Evolutionary conservation across 106 monocot species (phyloP).

Genomic region (Dioscorea zingiberensis): DNA sequence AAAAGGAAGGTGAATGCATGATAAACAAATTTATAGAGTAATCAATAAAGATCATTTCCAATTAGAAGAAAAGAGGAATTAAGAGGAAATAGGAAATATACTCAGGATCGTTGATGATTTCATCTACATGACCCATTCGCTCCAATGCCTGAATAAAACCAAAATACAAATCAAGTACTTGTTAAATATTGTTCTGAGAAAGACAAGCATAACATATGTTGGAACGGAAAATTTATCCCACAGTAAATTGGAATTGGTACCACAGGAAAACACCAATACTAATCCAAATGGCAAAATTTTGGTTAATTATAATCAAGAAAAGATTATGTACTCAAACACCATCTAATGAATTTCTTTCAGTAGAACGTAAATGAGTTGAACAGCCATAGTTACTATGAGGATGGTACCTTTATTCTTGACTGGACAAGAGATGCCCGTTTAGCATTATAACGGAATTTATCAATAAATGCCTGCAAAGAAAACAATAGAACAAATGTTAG

Average conservation of each 20-base stretch:
- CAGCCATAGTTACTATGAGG: no score
- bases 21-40: slow-evolving; percentile 2
- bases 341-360: no score
- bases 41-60: neutral
- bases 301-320: no score
- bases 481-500: slow-evolving; percentile 6
- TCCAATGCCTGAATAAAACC: slow-evolving; percentile 67
- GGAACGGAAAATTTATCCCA: no score
- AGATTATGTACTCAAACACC: no score
- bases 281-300: no score
- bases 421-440: slow-evolving; percentile 99
- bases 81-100: slow-evolving; percentile 19
- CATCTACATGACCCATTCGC: slow-evolving; percentile 84
- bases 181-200: no score
- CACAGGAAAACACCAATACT: no score
- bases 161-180: neutral
- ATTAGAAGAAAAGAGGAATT: neutral
- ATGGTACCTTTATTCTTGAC: slow-evolving; percentile 92
- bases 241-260: no score
- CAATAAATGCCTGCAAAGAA: slow-evolving; percentile 76
- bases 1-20: neutral
- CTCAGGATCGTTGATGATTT: slow-evolving; percentile 97
- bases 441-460: slow-evolving; percentile 97
- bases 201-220: no score
- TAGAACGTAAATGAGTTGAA: no score